phyloP scores from a whole-genome alignment of 2,329 filamentous ascomycete genomes.

The Fusarium equiseti region DNA sequence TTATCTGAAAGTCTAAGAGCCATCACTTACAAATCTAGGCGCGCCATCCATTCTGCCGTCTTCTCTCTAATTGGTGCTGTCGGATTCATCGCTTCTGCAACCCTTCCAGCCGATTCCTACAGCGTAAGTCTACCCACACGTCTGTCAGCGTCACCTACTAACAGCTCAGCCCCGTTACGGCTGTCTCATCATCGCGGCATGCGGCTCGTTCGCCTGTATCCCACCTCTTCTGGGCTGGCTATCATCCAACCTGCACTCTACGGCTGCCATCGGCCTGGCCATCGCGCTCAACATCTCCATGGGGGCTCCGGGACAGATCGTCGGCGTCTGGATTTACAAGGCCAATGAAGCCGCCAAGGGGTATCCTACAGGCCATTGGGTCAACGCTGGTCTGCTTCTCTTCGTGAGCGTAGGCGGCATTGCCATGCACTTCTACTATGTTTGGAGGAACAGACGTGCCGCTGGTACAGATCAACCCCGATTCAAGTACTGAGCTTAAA shows the following conservation, averaged over 20 bases:
- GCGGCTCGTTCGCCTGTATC: slow-evolving; percentile 74
- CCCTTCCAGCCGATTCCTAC: slow-evolving; percentile 69
- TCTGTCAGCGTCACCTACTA: rapidly evolving
- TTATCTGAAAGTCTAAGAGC: rapidly evolving
- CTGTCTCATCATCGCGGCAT: slow-evolving; percentile 73
- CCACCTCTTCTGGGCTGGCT: slow-evolving; percentile 75
- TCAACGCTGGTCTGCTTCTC: slow-evolving; percentile 69
- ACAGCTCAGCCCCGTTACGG: slow-evolving; percentile 65
- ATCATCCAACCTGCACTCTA: slow-evolving; percentile 73
- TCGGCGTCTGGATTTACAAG: slow-evolving; percentile 79
- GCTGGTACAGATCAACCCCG: slow-evolving; percentile 22
- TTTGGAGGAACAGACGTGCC: slow-evolving; percentile 54
- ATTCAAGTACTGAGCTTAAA: slow-evolving; percentile 36
- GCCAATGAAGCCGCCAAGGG: slow-evolving; percentile 67
- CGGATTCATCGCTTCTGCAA: slow-evolving; percentile 69
- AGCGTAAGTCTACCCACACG: slow-evolving; percentile 9
- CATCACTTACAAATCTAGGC: slow-evolving; percentile 19
- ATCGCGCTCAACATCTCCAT: slow-evolving; percentile 76
- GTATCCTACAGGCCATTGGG: slow-evolving; percentile 77
- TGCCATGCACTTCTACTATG: slow-evolving; percentile 66
- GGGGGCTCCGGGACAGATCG: slow-evolving; percentile 74
- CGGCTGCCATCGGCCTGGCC: slow-evolving; percentile 71
- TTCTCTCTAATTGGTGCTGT: slow-evolving; percentile 60
- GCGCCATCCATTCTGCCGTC: slow-evolving; percentile 56
- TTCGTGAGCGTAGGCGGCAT: slow-evolving; percentile 68